Evolutionary conservation across 2,329 filamentous ascomycete species (phyloP).

Genomic region (Nemania serpens): DNA sequence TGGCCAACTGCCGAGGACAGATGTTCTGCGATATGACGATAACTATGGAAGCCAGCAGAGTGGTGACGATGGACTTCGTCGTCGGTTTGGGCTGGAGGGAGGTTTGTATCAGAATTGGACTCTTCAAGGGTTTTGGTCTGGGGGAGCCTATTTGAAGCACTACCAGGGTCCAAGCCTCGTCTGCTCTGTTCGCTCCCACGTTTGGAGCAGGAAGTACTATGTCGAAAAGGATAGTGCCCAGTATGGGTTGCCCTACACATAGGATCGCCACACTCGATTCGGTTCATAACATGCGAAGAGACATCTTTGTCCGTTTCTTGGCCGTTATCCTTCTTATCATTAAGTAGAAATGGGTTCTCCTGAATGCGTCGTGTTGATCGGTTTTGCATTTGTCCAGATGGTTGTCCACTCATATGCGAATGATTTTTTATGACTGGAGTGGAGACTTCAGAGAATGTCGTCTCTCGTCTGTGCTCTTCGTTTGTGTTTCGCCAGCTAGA

Average conservation of each 20-base stretch:
- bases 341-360: slow-evolving; percentile 35
- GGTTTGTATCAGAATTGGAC: slow-evolving; percentile 4
- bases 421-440: neutral
- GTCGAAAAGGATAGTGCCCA: slow-evolving; percentile 39
- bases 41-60: slow-evolving; percentile 42
- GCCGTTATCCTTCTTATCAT: slow-evolving; percentile 27
- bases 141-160: neutral
- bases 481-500: slow-evolving; percentile 7
- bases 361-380: slow-evolving; percentile 22
- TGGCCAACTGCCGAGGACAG: slow-evolving; percentile 33
- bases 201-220: slow-evolving; percentile 42
- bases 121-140: neutral
- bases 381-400: neutral
- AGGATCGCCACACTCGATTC: slow-evolving; percentile 38
- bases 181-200: slow-evolving; percentile 31
- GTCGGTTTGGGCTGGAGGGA: slow-evolving; percentile 9
- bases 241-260: slow-evolving; percentile 39
- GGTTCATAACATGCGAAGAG: slow-evolving; percentile 8
- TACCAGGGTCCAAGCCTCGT: neutral
- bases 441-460: neutral
- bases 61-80: slow-evolving; percentile 33
- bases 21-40: slow-evolving; percentile 44
- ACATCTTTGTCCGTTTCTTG: slow-evolving; percentile 3
- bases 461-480: neutral
- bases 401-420: neutral